Percentiles rank a stretch among this genome's conserved stretches.
These are phyloP conservation scores for Hippophae tibetana DNA, from an alignment of 306 rosid species.

Conservation along the genomic window DNA sequence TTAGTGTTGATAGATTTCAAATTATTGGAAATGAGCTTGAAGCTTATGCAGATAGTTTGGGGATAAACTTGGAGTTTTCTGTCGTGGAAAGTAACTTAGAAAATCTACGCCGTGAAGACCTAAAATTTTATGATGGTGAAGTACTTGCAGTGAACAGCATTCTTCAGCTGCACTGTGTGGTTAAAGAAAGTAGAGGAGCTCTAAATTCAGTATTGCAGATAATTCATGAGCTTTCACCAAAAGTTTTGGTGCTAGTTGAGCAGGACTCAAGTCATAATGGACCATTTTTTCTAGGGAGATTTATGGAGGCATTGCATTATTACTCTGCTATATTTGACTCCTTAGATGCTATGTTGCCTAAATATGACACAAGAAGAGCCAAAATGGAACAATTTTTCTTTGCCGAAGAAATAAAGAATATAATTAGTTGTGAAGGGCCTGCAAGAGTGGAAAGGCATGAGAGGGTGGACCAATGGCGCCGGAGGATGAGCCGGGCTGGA, in stretches of 20 bases:
- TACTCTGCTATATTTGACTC: slow-evolving; percentile 17
- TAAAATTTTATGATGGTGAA: slow-evolving; percentile 10
- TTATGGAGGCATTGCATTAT: slow-evolving; percentile 17
- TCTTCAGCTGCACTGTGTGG: slow-evolving; percentile 13
- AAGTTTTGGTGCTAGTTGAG: slow-evolving; percentile 16
- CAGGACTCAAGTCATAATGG: slow-evolving; percentile 18
- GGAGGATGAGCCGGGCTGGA: slow-evolving; percentile 17
- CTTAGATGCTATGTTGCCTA: slow-evolving; percentile 12
- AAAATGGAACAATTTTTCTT: slow-evolving; percentile 16
- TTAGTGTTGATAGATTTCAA: slow-evolving; percentile 3
- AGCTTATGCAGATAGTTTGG: slow-evolving; percentile 1
- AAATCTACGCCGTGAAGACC: slow-evolving; percentile 4
- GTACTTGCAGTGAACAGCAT: slow-evolving; percentile 9
- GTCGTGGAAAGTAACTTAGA: slow-evolving; percentile 9
- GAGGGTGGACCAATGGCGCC: slow-evolving; percentile 11
- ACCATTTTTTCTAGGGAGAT: slow-evolving; percentile 20
- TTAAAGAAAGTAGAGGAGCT: slow-evolving; percentile 17
- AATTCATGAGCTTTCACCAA: slow-evolving; percentile 9
- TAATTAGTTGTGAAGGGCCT: slow-evolving; percentile 15
- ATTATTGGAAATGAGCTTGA: slow-evolving; percentile 3
- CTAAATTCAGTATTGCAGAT: slow-evolving; percentile 11
- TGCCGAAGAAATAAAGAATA: slow-evolving; percentile 17
- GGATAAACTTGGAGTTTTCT: neutral
- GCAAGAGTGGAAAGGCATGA: slow-evolving; percentile 12
- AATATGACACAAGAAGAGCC: slow-evolving; percentile 14